Percentiles rank a stretch among this genome's conserved stretches.
Conservation (phyloP, 2,329 filamentous ascomycete genomes). For the Penicillium janthinellum region DNA sequence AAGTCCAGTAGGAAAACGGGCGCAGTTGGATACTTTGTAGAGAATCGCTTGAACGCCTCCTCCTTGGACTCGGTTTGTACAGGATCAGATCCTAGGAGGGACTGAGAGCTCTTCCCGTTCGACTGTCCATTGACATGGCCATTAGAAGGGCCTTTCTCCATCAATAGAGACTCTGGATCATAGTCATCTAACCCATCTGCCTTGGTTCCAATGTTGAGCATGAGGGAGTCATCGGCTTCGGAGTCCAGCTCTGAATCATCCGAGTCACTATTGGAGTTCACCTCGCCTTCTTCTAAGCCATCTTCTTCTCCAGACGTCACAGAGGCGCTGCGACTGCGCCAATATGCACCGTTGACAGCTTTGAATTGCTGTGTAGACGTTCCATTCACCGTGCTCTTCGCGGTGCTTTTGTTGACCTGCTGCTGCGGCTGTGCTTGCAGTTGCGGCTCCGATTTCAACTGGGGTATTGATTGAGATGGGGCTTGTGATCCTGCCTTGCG, state of each 20-base stretch:
- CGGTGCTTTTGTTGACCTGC: constrained; percentile 2
- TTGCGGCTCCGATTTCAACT: constrained; percentile 3
- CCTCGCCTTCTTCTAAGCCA: constrained; percentile 31
- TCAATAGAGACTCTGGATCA: constrained; percentile 24
- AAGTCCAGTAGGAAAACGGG: constrained; percentile 43
- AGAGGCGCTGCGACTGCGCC: constrained; percentile 42
- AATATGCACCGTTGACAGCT: constrained; percentile 41
- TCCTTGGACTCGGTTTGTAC: constrained; percentile 32
- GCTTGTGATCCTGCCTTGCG: constrained; percentile 18
- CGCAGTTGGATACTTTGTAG: constrained; percentile 37
- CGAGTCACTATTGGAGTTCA: constrained; percentile 34
- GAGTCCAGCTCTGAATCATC: constrained; percentile 36
- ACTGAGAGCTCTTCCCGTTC: constrained; percentile 6
- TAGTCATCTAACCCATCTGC: constrained; percentile 23
- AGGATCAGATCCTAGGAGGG: background rate
- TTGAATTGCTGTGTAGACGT: constrained; percentile 32
- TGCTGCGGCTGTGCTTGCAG: background rate
- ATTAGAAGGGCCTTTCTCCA: constrained; percentile 11
- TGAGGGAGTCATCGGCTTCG: constrained; percentile 45
- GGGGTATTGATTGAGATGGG: background rate
- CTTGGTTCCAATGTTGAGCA: constrained; percentile 43
- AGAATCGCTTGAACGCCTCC: constrained; percentile 36
- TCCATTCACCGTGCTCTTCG: constrained; percentile 15
- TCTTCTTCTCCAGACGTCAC: constrained; percentile 24
- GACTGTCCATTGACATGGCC: constrained; percentile 8